Evolutionary conservation across 768 basidiomycete genomes (phyloP).

Genomic region (Mycena rosella): DNA sequence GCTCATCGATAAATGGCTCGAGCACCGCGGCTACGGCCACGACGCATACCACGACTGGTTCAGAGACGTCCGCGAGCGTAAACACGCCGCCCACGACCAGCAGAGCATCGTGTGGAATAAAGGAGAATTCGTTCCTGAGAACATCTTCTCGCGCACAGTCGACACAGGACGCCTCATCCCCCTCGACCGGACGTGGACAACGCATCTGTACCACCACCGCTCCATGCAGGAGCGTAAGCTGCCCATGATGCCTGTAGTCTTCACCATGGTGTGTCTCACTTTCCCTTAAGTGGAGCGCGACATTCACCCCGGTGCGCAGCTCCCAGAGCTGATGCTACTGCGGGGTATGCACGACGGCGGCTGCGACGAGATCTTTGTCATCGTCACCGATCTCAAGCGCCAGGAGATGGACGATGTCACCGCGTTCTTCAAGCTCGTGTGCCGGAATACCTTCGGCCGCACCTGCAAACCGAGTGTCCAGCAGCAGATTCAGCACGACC

Average conservation of each 20-base stretch:
- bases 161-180: conserved; percentile 84
- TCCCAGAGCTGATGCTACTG: conserved; percentile 84
- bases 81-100: conserved; percentile 65
- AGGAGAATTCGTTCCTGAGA: conserved; percentile 83
- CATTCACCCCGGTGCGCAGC: conserved; percentile 51
- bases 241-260: conserved; percentile 85
- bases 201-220: conserved; percentile 83
- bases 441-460: conserved; percentile 72
- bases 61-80: conserved; percentile 74
- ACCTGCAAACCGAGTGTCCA: conserved; percentile 76
- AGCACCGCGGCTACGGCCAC: conserved; percentile 70
- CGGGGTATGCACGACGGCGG: conserved; percentile 86
- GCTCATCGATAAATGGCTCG: conserved; percentile 88
- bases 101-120: conserved; percentile 73
- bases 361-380: conserved; percentile 83
- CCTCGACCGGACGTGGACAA: conserved; percentile 86
- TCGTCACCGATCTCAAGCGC: conserved; percentile 83
- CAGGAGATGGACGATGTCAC: conserved; percentile 87
- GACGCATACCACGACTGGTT: conserved; percentile 87
- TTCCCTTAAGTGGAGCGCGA: conserved; percentile 23
- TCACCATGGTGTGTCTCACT: conserved; percentile 71
- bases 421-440: conserved; percentile 83
- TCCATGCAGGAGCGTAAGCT: conserved; percentile 80
- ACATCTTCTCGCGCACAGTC: conserved; percentile 83
- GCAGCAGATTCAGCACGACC: conserved; percentile 76